These are phyloP conservation scores for Starmerella sp. DNA, from an alignment of 805 yeast genomes.

Conservation along the genomic window DNA sequence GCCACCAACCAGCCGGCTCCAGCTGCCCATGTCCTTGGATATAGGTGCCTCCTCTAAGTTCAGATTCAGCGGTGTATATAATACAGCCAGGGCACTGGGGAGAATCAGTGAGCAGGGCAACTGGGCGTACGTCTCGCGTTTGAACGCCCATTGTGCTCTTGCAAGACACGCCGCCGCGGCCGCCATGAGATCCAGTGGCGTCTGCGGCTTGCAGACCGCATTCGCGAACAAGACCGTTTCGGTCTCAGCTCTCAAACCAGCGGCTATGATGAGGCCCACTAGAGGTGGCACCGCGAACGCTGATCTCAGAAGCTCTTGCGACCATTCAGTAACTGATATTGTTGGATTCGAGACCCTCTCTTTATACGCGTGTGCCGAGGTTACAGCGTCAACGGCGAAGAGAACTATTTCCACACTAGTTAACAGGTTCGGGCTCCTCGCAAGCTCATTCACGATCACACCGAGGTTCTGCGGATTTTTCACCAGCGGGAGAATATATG, in stretches of 20 bases:
- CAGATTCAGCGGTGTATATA: constrained; percentile 11
- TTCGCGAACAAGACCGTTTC: constrained; percentile 1
- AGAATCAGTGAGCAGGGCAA: constrained; percentile 8
- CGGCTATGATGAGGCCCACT: constrained; percentile 10
- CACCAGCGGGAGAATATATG: constrained; percentile 18
- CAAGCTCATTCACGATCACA: constrained; percentile 15
- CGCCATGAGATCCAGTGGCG: not conserved
- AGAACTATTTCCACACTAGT: not conserved
- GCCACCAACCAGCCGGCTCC: constrained; percentile 16
- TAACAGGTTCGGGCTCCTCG: constrained; percentile 7
- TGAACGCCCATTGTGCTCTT: constrained; percentile 16
- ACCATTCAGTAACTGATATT: constrained; percentile 11
- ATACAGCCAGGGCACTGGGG: not conserved
- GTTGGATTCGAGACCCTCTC: constrained; percentile 20
- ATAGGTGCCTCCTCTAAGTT: not conserved
- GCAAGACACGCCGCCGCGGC: constrained; percentile 13
- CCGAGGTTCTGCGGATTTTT: constrained; percentile 19
- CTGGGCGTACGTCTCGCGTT: not conserved
- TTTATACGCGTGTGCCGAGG: constrained; percentile 18
- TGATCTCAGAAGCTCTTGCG: not conserved
- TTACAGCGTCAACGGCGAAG: constrained; percentile 17
- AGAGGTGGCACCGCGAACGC: constrained; percentile 12
- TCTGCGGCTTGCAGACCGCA: not conserved
- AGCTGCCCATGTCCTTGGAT: constrained; percentile 16
- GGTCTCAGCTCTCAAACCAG: constrained; percentile 11